These are phyloP conservation scores for Russula emetica DNA, from an alignment of 768 basidiomycete genomes.

Conservation along the genomic window DNA sequence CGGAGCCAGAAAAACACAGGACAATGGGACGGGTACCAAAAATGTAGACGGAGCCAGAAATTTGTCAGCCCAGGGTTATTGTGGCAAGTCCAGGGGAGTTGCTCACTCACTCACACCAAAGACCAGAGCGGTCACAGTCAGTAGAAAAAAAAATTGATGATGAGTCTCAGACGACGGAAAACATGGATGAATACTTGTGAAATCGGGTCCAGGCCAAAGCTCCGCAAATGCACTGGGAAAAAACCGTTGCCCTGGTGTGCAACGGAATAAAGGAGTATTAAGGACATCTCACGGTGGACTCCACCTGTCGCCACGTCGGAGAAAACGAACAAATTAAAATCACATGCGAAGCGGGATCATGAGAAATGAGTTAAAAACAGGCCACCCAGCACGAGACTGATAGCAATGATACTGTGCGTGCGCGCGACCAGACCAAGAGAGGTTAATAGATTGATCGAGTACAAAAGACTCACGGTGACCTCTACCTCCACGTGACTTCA, in stretches of 20 bases:
- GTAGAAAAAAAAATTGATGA: constrained; percentile 38
- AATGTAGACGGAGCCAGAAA: constrained; percentile 45
- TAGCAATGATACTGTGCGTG: background rate
- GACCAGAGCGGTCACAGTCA: constrained; percentile 60
- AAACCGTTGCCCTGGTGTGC: background rate
- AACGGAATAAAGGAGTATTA: too few species aligned
- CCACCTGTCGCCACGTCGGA: background rate
- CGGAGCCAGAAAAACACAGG: too few species aligned
- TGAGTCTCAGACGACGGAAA: constrained; percentile 34
- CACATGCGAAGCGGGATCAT: background rate
- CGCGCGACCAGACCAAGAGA: background rate
- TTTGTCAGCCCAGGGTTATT: background rate
- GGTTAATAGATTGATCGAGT: background rate
- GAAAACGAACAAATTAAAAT: background rate
- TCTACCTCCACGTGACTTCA: constrained; percentile 1
- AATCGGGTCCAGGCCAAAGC: background rate
- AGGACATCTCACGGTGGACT: background rate
- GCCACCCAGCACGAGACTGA: background rate
- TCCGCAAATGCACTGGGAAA: background rate
- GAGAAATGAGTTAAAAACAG: background rate
- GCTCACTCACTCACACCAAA: constrained; percentile 46
- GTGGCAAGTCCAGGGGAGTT: constrained; percentile 46
- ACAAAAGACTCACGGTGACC: background rate
- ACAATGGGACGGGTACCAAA: constrained; percentile 39
- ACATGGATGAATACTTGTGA: constrained; percentile 13